Evolutionary conservation across 306 rosid genomes (phyloP).

Genomic region (Fragaria nilgerrensis): DNA sequence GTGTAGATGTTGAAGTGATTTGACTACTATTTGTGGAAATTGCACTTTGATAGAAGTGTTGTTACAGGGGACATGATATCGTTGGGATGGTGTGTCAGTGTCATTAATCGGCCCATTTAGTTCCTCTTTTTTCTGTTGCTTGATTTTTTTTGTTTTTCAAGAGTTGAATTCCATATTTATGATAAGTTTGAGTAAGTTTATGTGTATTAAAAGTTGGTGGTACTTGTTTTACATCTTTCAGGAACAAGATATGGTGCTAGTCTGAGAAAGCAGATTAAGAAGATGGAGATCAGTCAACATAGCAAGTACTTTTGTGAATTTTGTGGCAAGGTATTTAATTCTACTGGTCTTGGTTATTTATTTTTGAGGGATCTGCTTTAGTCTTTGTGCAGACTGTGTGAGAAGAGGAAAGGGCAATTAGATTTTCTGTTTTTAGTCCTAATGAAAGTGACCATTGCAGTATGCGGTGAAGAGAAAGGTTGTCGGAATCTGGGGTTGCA

Average conservation of each 20-base stretch:
- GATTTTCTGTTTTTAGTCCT: neutral
- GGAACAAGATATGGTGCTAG: conserved; percentile 93
- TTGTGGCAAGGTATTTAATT: conserved; percentile 64
- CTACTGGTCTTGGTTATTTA: too few relatives aligned
- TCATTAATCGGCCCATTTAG: neutral
- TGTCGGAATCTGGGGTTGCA: conserved; percentile 87
- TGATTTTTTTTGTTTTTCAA: neutral
- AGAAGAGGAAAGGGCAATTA: neutral
- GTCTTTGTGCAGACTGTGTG: neutral
- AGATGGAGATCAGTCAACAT: conserved; percentile 88
- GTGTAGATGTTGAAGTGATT: neutral
- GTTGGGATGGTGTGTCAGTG: neutral
- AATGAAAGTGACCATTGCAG: conserved; percentile 24
- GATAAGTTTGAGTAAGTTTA: neutral
- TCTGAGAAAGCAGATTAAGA: conserved; percentile 84
- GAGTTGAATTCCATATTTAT: neutral
- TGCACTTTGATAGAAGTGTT: neutral
- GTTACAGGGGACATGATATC: neutral
- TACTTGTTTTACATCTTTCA: conserved; percentile 19
- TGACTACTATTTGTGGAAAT: neutral
- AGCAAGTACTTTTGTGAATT: conserved; percentile 76
- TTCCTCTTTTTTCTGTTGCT: neutral
- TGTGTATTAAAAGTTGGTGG: neutral
- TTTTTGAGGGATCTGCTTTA: neutral
- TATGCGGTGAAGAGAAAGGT: conserved; percentile 79